phyloP scores from a whole-genome alignment of 2,329 filamentous ascomycete genomes.

The Botrytis cinerea region DNA sequence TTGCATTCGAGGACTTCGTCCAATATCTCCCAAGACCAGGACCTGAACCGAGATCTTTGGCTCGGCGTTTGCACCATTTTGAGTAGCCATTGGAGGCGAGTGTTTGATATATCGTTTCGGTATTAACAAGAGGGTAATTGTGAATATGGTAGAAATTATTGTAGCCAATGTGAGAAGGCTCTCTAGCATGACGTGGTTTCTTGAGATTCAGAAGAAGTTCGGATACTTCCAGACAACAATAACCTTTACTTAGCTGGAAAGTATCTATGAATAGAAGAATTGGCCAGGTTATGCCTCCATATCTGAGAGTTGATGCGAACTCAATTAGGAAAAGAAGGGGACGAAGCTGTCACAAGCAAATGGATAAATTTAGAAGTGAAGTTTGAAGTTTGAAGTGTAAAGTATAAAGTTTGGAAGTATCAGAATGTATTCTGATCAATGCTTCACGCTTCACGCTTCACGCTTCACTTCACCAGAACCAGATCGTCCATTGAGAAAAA shows the following conservation, averaged over 20 bases:
- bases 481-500: neutral
- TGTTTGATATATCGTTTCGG: slow-evolving; percentile 45
- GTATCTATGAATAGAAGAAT: slow-evolving; percentile 14
- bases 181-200: slow-evolving; percentile 37
- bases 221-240: neutral
- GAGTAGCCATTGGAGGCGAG: slow-evolving; percentile 39
- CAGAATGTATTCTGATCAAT: neutral
- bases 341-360: neutral
- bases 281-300: slow-evolving; percentile 9
- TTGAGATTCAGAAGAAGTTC: slow-evolving; percentile 3
- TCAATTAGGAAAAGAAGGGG: neutral
- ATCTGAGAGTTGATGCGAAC: neutral
- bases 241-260: neutral
- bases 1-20: slow-evolving; percentile 95
- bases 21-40: slow-evolving; percentile 91
- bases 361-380: neutral
- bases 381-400: neutral
- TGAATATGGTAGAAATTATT: slow-evolving; percentile 40
- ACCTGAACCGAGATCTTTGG: slow-evolving; percentile 67
- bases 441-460: neutral
- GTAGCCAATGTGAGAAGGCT: slow-evolving; percentile 38
- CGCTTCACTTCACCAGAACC: neutral
- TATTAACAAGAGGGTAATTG: slow-evolving; percentile 41
- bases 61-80: slow-evolving; percentile 34
- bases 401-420: neutral